Evolutionary conservation across 176 grass and related monocot species (phyloP).

Genomic region (Lolium perenne): DNA sequence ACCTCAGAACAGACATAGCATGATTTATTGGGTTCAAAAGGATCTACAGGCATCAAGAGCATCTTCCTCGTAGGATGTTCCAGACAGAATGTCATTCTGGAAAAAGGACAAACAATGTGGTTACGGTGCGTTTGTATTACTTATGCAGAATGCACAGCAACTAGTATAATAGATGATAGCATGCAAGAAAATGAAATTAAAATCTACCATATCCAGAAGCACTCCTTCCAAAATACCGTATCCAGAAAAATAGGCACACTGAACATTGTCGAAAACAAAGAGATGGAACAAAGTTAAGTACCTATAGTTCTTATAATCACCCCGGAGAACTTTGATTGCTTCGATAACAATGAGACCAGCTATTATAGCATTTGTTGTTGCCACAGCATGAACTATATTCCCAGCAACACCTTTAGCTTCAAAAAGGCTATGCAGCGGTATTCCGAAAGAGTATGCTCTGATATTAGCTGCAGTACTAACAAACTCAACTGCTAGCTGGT

Average conservation of each 20-base stretch:
- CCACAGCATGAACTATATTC: conserved; percentile 99
- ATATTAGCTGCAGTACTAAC: conserved; percentile 97
- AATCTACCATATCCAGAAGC: neutral
- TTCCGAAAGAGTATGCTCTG: conserved; percentile 93
- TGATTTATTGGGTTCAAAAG: conserved; percentile 90
- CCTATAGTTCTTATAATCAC: conserved; percentile 81
- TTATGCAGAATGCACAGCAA: neutral
- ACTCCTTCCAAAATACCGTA: conserved; percentile 14
- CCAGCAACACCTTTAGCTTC: conserved; percentile 99
- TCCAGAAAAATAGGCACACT: conserved; percentile 27
- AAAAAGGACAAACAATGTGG: conserved; percentile 20
- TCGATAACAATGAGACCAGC: conserved; percentile 97
- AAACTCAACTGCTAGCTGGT: conserved; percentile 94
- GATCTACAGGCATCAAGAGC: conserved; percentile 93
- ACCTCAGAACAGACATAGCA: conserved; percentile 99
- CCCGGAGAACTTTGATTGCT: conserved; percentile 89
- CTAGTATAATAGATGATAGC: neutral
- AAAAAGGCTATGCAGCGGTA: conserved; percentile 90
- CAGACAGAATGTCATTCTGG: conserved; percentile 99
- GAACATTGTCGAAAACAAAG: neutral
- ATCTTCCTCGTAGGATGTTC: conserved; percentile 92
- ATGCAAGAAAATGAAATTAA: neutral
- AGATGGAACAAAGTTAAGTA: conserved; percentile 38
- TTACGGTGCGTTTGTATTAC: conserved; percentile 12
- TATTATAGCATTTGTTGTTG: conserved; percentile 98